Evolutionary conservation across 805 yeast species (phyloP).

Genomic region (Priceomyces castillae): DNA sequence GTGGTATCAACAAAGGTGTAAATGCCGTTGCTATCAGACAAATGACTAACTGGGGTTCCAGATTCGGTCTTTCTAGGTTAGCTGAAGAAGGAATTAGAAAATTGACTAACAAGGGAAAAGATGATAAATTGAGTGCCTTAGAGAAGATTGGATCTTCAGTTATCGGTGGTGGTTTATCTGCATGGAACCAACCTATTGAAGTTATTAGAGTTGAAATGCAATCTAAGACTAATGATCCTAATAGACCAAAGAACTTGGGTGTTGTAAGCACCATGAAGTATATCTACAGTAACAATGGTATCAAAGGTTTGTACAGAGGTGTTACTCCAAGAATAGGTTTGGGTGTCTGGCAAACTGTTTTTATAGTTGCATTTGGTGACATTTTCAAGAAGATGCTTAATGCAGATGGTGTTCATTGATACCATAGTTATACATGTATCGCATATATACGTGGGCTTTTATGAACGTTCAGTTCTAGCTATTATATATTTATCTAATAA

Average conservation of each 20-base stretch:
- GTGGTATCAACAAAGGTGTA: constrained; percentile 96
- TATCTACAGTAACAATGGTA: constrained; percentile 77
- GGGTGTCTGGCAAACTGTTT: constrained; percentile 97
- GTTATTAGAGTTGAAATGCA: constrained; percentile 98
- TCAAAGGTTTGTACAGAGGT: constrained; percentile 91
- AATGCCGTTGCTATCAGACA: constrained; percentile 99
- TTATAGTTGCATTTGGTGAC: constrained; percentile 98
- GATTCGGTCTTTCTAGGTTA: constrained; percentile 89
- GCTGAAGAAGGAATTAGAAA: constrained; percentile 83
- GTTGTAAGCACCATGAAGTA: constrained; percentile 76
- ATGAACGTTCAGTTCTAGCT: neutral
- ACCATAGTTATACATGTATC: constrained; percentile 1
- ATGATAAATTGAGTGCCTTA: constrained; percentile 61
- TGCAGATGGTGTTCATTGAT: constrained; percentile 39
- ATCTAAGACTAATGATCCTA: constrained; percentile 88
- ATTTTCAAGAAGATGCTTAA: constrained; percentile 49
- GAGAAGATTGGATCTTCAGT: constrained; percentile 86
- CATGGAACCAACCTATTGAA: constrained; percentile 99
- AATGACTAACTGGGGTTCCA: constrained; percentile 98
- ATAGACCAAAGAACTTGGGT: constrained; percentile 87
- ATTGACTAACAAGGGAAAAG: constrained; percentile 53
- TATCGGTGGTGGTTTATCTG: constrained; percentile 94
- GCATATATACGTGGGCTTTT: neutral
- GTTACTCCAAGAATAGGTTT: constrained; percentile 95
- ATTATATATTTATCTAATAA: neutral